Evolutionary conservation across 176 grass and related monocot species (phyloP), one percentile per base, ranked within the genome.

Genomic region (Musa troglodytarum): DNA sequence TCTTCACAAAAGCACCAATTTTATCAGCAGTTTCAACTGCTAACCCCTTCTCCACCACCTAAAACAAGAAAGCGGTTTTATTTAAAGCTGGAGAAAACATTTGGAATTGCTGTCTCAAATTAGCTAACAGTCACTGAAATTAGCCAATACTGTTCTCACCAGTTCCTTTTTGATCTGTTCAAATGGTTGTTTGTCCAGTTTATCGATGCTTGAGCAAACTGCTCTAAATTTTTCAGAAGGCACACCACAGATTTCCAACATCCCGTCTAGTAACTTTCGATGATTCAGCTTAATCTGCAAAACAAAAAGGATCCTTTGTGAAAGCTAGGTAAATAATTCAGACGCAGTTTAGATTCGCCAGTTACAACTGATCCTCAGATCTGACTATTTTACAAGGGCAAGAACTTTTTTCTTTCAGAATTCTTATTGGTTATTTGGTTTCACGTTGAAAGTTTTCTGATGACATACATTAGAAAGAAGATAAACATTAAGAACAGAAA

Each of bases 121-220:
- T 11, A 70, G 25, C 28, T 34, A 21, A n/a, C 16, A 22, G 8
- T 74, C 17, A 15, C 17, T 15, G 17, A 12, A 12, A 29, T 19
- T 19, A 24, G 23, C 1, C 55, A 26, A 56, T 3, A 1, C 3
- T 56, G 65, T 83, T 22, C 88, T 81, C 81, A 99, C 91, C 88
- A 99, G 78, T 79, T 99, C 96, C 68, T 89, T 92, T 74, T 89
- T 99, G 50, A 95, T 89, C 59, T 95, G 88, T 68, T 94, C 91
- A 23, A 99, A 99, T 26, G 91, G 78, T 81, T 92, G 91, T 58
- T 95, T 99, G 66, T 99, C 91, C 79, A 99, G 72, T 63, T 99
- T 99, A 76, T 99, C 96, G 59, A 95, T 99, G 75, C 96, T 99
- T 11, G 96, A 95, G 78, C 96, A 99, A 87, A 99, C 96, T n/a